phyloP scores from a whole-genome alignment of 306 rosid species.

The Sindora glabra region DNA sequence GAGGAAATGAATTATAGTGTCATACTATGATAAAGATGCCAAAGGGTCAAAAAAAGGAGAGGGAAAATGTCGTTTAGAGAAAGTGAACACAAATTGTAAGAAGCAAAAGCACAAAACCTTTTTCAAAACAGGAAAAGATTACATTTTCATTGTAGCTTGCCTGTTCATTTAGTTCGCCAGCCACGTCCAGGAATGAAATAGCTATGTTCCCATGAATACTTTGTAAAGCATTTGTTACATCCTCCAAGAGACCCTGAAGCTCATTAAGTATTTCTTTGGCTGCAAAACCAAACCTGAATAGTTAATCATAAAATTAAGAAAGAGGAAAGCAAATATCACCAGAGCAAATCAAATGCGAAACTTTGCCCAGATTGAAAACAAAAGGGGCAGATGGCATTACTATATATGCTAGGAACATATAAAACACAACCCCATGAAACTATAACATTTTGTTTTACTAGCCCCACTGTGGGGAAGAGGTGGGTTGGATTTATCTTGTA shows the following conservation, averaged over 20 bases:
- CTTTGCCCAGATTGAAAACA: neutral
- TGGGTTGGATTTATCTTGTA: neutral
- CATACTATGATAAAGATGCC: neutral
- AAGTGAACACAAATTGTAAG: neutral
- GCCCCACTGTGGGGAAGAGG: neutral
- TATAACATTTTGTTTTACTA: neutral
- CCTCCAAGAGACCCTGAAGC: conserved; percentile 43
- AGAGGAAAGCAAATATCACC: neutral
- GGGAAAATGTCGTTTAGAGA: neutral
- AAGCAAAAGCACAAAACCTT: neutral
- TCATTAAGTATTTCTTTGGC: conserved; percentile 41
- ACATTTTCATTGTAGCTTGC: conserved; percentile 28
- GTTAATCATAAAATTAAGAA: conserved; percentile 16
- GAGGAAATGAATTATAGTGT: neutral
- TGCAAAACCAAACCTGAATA: conserved; percentile 22
- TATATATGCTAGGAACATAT: neutral
- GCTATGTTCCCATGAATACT: conserved; percentile 11
- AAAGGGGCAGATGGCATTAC: neutral
- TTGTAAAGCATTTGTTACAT: conserved; percentile 33
- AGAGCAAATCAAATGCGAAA: neutral
- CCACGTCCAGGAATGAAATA: conserved; percentile 12
- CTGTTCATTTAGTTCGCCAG: conserved; percentile 27
- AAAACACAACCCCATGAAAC: neutral
- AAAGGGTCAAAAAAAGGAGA: neutral
- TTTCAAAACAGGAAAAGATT: conserved; percentile 2